These are phyloP conservation scores for Lizonia empirigonia DNA, from an alignment of 2,329 filamentous ascomycete species.

Conservation along the genomic window DNA sequence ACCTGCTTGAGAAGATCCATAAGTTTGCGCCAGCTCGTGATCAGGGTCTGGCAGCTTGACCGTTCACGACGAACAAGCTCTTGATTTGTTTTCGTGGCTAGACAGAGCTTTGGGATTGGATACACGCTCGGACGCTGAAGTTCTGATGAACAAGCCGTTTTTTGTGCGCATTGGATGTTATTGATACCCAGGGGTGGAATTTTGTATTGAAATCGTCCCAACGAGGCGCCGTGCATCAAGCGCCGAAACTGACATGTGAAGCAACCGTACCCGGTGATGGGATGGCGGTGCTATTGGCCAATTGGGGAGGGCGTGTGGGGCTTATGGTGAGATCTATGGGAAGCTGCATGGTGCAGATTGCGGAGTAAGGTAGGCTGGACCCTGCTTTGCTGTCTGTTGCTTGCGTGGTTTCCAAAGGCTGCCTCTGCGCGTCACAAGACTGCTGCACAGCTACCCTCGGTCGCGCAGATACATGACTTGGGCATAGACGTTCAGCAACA, in stretches of 20 bases:
- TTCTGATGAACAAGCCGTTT: neutral
- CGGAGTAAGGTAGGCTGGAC: neutral
- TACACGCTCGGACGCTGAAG: no score
- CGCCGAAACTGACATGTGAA: neutral
- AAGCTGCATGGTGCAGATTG: neutral
- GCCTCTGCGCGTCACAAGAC: no score
- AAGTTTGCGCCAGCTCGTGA: slow-evolving; percentile 24
- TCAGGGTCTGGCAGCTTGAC: neutral
- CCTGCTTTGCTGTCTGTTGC: neutral
- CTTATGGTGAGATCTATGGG: slow-evolving; percentile 1
- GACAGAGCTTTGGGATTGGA: no score
- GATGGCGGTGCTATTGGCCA: neutral
- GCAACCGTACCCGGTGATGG: neutral
- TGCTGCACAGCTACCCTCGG: no score
- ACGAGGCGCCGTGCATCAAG: neutral
- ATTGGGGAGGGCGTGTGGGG: slow-evolving; percentile 6
- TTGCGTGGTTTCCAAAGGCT: no score
- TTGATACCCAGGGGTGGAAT: neutral
- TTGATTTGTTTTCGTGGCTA: no score
- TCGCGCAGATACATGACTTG: no score
- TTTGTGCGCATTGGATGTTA: neutral
- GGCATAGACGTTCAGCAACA: no score
- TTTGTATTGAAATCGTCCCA: neutral
- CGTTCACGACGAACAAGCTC: no score
- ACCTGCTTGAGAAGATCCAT: slow-evolving; percentile 35